phyloP scores from a whole-genome alignment of 345 rosid species.

The Dovyalis caffra region DNA sequence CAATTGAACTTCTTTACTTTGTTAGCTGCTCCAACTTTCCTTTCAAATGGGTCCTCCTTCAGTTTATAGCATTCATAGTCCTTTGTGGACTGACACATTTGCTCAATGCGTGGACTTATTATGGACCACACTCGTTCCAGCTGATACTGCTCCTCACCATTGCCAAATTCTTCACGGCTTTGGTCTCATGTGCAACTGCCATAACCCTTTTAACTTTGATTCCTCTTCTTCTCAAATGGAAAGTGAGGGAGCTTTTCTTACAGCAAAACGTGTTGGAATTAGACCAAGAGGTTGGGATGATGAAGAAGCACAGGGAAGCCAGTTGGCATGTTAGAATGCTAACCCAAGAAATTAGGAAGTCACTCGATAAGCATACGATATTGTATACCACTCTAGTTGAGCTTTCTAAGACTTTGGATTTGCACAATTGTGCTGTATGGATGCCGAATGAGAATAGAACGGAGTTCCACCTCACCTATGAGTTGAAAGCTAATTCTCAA shows the following conservation, averaged over 20 bases:
- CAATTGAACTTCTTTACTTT: conserved; percentile 88
- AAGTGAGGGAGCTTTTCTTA: conserved; percentile 91
- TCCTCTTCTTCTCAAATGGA: conserved; percentile 78
- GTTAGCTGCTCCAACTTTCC: conserved; percentile 87
- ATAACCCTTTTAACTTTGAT: conserved; percentile 85
- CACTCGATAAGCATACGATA: conserved; percentile 82
- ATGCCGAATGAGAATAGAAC: conserved; percentile 82
- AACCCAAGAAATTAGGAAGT: conserved; percentile 77
- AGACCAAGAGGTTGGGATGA: conserved; percentile 87
- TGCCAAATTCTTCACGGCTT: conserved; percentile 75
- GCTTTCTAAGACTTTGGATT: conserved; percentile 83
- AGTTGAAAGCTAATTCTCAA: conserved; percentile 49
- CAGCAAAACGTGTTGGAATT: conserved; percentile 79
- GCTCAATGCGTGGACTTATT: conserved; percentile 82
- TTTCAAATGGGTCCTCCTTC: conserved; percentile 92
- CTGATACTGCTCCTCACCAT: conserved; percentile 75
- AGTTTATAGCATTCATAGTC: conserved; percentile 85
- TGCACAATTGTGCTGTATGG: conserved; percentile 88
- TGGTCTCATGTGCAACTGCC: conserved; percentile 87
- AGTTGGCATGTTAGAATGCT: conserved; percentile 89
- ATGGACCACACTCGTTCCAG: conserved; percentile 86
- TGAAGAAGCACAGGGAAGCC: conserved; percentile 86
- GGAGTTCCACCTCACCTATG: conserved; percentile 73
- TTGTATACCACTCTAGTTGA: conserved; percentile 82
- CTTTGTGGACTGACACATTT: conserved; percentile 94